Evolutionary conservation across 1,139 yeast genomes (phyloP).

Genomic region (Blastobotrys buckinghamii): DNA sequence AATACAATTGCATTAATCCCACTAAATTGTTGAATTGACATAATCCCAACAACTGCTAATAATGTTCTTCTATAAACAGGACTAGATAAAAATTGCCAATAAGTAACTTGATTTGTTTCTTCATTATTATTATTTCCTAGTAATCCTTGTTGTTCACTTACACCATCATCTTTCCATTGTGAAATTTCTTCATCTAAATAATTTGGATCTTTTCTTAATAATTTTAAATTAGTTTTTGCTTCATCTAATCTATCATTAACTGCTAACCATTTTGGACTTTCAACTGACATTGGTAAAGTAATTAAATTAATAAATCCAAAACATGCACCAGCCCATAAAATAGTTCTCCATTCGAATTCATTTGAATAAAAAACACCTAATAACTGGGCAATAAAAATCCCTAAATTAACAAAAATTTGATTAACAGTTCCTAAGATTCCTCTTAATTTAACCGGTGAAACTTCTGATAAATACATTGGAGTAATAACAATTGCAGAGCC

Average conservation of each 20-base stretch:
- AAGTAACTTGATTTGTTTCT: constrained; percentile 13
- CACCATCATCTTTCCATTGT: constrained; percentile 16
- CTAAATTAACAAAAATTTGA: constrained; percentile 78
- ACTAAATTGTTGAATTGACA: constrained; percentile 85
- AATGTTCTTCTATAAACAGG: constrained; percentile 53
- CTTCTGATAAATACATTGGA: constrained; percentile 74
- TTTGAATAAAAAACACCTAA: constrained; percentile 66
- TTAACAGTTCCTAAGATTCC: constrained; percentile 86
- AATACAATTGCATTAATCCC: constrained; percentile 91
- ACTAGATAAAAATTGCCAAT: constrained; percentile 43
- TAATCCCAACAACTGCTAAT: constrained; percentile 62
- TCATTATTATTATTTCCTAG: constrained; percentile 11
- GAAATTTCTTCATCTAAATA: constrained; percentile 26
- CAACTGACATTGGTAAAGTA: constrained; percentile 48
- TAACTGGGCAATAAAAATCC: constrained; percentile 73
- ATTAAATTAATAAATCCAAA: constrained; percentile 48
- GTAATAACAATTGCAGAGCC: constrained; percentile 83
- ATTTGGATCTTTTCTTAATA: constrained; percentile 3
- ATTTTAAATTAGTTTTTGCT: constrained; percentile 35
- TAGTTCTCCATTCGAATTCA: constrained; percentile 61
- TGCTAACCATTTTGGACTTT: constrained; percentile 79
- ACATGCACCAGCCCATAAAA: constrained; percentile 54
- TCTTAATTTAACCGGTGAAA: constrained; percentile 59
- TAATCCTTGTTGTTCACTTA: not conserved
- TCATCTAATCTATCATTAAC: constrained; percentile 32